phyloP scores from a whole-genome alignment of 768 basidiomycete species.

The Collybiopsis confluens region DNA sequence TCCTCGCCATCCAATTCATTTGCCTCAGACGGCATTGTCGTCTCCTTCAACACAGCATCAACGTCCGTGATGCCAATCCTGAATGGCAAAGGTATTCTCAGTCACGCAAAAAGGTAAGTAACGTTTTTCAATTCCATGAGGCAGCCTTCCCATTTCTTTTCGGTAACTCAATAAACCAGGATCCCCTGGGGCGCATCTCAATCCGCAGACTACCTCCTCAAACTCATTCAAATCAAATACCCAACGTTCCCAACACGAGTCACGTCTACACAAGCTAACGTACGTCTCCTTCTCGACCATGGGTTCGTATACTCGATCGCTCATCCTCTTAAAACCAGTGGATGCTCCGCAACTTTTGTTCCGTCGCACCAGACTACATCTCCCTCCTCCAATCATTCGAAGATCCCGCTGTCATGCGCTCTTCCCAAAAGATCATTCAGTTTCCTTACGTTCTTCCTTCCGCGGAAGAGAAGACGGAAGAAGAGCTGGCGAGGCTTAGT shows the following conservation, averaged over 20 bases:
- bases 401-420: conserved; percentile 60
- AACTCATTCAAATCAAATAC: conserved; percentile 93
- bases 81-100: conserved; percentile 76
- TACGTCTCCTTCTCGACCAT: conserved; percentile 29
- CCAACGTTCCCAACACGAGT: conserved; percentile 88
- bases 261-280: conserved; percentile 70
- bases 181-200: conserved; percentile 94
- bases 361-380: conserved; percentile 76
- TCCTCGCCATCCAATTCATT: conserved; percentile 30
- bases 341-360: conserved; percentile 87
- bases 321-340: conserved; percentile 49
- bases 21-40: conserved; percentile 69
- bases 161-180: too few species aligned
- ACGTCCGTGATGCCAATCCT: conserved; percentile 90
- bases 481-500: conserved; percentile 72
- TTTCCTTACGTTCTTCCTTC: conserved; percentile 70
- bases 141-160: too few species aligned
- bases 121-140: too few species aligned
- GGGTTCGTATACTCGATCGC: neutral
- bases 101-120: conserved; percentile 86
- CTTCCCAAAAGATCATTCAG: conserved; percentile 71
- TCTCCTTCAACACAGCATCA: conserved; percentile 89
- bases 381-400: conserved; percentile 61
- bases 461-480: conserved; percentile 84
- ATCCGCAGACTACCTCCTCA: conserved; percentile 87